Percentiles rank a stretch among this genome's conserved stretches.
These are phyloP conservation scores for Epichloe uncinata DNA, from an alignment of 2,329 filamentous ascomycete genomes.

Conservation along the genomic window DNA sequence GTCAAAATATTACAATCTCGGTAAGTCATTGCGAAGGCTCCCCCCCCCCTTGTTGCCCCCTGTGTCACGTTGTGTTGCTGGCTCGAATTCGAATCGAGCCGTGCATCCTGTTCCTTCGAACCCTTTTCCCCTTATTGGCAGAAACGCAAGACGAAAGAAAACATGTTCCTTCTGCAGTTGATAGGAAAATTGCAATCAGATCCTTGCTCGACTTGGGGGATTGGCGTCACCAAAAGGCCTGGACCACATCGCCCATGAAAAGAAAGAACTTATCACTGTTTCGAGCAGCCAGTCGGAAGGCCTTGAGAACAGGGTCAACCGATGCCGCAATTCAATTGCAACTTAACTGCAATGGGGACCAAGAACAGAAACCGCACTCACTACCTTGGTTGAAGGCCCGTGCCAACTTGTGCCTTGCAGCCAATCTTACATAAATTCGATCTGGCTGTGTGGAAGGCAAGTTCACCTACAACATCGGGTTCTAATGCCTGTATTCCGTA, in stretches of 20 bases:
- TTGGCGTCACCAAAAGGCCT: background rate
- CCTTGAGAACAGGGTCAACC: background rate
- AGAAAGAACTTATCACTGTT: background rate
- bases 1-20: background rate
- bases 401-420: background rate
- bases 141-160: too few species aligned
- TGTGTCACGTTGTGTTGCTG: too few species aligned
- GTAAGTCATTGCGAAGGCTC: background rate
- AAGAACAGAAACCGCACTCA: background rate
- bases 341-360: background rate
- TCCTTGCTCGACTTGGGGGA: background rate
- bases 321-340: background rate
- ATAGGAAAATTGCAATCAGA: too few species aligned
- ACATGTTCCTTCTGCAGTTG: too few species aligned
- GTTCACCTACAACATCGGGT: background rate
- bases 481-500: background rate
- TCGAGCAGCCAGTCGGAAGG: background rate
- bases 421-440: background rate
- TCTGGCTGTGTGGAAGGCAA: background rate
- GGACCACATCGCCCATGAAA: background rate
- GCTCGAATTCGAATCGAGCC: too few species aligned
- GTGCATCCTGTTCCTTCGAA: too few species aligned
- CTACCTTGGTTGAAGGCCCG: background rate
- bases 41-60: background rate
- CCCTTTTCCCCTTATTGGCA: too few species aligned